Base-by-base conservation (phyloP, 2,329 filamentous ascomycete genomes). In the Thelonectria discophora region DNA sequence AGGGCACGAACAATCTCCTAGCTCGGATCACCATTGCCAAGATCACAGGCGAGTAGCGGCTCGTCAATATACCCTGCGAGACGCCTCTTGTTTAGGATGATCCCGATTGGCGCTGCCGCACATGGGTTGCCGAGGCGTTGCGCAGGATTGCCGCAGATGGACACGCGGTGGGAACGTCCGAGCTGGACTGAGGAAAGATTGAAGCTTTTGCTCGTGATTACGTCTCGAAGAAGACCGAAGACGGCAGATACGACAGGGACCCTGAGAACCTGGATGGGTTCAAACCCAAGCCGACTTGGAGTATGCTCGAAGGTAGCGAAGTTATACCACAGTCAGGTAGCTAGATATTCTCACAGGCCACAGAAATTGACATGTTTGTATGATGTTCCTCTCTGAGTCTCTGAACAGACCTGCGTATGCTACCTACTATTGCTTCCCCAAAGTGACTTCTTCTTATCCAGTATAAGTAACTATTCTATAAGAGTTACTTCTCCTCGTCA, bases 1-100 rank as follows among this genome's bases (percentile, higher is more conserved):
- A 24, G 21, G 21, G 21, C 21, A 24, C 21, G 3, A 24, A 3
- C 21, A 73, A 24, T 17, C 72, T 80, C 9, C 73, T 82, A 30
- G 76, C 68, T 1, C 77, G 78, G 9, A 56, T 80, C 58, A 3
- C 76, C 12, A 73, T 80, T 54, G 78, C 74, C 34, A 81, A 82
- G 65, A 61, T 81, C 27, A 65, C 70, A 18, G 69, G 81, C 59
- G 68, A 76, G 50, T 17, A 59, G 15, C 69, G 72, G 1, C 71
- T 81, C 3, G 30, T 74, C 13, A 52, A 69, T 1, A 74, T 79
- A 27, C 53, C 81, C 5, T 70, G 71, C 17, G 39, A 48, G 1
- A 65, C 73, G 5, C 75, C 76, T 5, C 60, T 81, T 6, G 60
- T 76, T 3, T 70, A 77, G 48, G 62, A 65, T 46, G 73, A 80